Percentiles rank a stretch among this genome's conserved stretches.
Evolutionary conservation across 2,329 filamentous ascomycete genomes (phyloP).

Genomic region (Rhynchosporium agropyri): DNA sequence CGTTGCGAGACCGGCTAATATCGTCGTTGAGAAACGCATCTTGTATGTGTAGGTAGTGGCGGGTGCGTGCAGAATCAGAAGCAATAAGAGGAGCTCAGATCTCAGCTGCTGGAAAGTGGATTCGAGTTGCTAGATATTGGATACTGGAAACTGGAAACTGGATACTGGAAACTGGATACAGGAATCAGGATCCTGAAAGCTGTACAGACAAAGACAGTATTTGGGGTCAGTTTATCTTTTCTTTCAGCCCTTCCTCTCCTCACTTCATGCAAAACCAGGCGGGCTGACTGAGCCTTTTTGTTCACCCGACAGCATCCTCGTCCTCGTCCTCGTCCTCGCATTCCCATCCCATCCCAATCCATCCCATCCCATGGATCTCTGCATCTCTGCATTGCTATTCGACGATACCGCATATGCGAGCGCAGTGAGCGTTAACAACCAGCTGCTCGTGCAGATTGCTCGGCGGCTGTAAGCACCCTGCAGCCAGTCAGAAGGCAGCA

Average conservation of each 20-base stretch:
- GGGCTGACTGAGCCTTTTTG: slow-evolving; percentile 10
- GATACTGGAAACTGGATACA: neutral
- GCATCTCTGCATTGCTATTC: neutral
- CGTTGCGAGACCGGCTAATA: slow-evolving; percentile 26
- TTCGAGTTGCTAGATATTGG: neutral
- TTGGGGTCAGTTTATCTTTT: slow-evolving; percentile 12
- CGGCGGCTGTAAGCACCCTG: slow-evolving; percentile 14
- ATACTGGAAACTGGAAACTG: neutral
- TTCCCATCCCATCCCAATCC: neutral
- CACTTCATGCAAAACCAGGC: neutral
- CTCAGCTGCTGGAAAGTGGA: too few species aligned
- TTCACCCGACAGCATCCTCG: neutral
- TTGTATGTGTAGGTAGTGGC: slow-evolving; percentile 4
- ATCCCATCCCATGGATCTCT: neutral
- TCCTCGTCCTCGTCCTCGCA: neutral
- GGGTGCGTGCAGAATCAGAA: too few species aligned
- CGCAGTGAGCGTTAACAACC: slow-evolving; percentile 10
- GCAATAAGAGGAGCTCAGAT: too few species aligned
- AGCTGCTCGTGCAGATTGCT: slow-evolving; percentile 14
- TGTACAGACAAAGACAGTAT: neutral
- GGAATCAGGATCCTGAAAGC: slow-evolving; percentile 6
- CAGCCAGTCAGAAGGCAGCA: slow-evolving; percentile 1
- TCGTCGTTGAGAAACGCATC: slow-evolving; percentile 16
- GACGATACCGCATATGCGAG: slow-evolving; percentile 1
- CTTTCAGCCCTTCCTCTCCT: neutral